These are phyloP conservation scores for Punica granatum DNA, from an alignment of 345 rosid species.

Conservation along the genomic window DNA sequence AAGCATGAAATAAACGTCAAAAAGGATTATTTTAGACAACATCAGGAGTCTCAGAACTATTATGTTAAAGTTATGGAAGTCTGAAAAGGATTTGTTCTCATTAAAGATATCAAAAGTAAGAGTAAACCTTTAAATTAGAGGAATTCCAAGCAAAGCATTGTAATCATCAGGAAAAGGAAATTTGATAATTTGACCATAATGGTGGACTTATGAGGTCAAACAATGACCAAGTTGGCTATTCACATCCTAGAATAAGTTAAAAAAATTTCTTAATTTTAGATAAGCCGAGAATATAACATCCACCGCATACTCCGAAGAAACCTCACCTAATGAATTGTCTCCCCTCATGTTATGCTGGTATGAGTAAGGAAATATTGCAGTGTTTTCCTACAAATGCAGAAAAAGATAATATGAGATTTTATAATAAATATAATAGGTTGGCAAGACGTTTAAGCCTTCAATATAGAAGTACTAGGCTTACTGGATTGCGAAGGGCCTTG, in stretches of 20 bases:
- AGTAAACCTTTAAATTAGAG: not conserved
- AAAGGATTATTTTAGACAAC: not conserved
- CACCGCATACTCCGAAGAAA: not conserved
- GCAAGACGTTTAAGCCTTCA: not conserved
- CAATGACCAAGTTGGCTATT: not conserved
- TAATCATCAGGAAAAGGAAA: not conserved
- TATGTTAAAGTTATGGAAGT: not conserved
- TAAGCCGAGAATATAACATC: not conserved
- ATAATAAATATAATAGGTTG: not conserved
- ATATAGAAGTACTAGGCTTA: conserved; percentile 17
- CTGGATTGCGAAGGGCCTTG: conserved; percentile 83
- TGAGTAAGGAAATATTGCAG: conserved; percentile 69
- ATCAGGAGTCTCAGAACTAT: not conserved
- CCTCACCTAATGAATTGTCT: conserved; percentile 75
- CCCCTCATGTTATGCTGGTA: conserved; percentile 27
- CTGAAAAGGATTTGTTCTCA: not conserved
- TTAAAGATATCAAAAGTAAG: not conserved
- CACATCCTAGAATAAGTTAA: not conserved
- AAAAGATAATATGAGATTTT: conserved; percentile 2
- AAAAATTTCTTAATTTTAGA: not conserved
- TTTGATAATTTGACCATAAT: not conserved
- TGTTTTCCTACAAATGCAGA: conserved; percentile 43
- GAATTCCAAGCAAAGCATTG: not conserved
- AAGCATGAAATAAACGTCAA: not conserved
- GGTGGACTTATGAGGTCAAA: not conserved